Percentiles rank a stretch among this genome's conserved stretches.
Conservation (phyloP, 2,329 filamentous ascomycete species). For the Ceratocystis harringtonii region DNA sequence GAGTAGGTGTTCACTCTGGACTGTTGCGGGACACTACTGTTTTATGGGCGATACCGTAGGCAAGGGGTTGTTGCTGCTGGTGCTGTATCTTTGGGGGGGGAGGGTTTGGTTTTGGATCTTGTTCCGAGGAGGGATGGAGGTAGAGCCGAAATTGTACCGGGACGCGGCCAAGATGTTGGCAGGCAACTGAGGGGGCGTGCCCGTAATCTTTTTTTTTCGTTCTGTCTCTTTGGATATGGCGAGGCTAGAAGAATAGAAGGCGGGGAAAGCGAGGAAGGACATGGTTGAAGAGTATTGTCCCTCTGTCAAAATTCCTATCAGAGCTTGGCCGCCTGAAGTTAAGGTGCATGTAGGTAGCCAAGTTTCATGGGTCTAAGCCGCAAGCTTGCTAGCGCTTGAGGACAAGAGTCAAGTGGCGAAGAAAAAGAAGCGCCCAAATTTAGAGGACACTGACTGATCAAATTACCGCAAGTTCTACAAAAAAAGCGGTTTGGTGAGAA, state of each 20-base stretch:
- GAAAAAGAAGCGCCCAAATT: not conserved
- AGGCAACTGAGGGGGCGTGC: not conserved
- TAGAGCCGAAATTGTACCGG: not conserved
- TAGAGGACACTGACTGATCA: not conserved
- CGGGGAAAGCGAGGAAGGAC: too few species aligned
- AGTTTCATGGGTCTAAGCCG: not conserved
- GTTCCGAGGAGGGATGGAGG: not conserved
- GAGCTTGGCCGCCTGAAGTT: too few species aligned
- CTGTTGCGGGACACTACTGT: too few species aligned
- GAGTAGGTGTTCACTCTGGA: too few species aligned
- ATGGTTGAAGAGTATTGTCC: too few species aligned
- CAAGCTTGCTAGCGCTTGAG: not conserved
- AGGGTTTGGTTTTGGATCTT: not conserved
- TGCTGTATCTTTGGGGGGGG: not conserved
- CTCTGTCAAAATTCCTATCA: too few species aligned
- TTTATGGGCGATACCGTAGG: not conserved
- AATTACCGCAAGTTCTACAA: not conserved
- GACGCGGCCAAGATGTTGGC: not conserved
- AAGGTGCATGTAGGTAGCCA: not conserved
- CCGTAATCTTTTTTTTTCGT: too few species aligned
- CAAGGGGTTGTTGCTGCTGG: not conserved
- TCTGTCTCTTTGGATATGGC: too few species aligned
- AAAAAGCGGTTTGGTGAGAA: not conserved
- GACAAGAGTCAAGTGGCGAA: not conserved
- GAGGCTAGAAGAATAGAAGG: too few species aligned